phyloP scores from a whole-genome alignment of 2,329 filamentous ascomycete genomes.

The Akanthomyces uredinophilus region DNA sequence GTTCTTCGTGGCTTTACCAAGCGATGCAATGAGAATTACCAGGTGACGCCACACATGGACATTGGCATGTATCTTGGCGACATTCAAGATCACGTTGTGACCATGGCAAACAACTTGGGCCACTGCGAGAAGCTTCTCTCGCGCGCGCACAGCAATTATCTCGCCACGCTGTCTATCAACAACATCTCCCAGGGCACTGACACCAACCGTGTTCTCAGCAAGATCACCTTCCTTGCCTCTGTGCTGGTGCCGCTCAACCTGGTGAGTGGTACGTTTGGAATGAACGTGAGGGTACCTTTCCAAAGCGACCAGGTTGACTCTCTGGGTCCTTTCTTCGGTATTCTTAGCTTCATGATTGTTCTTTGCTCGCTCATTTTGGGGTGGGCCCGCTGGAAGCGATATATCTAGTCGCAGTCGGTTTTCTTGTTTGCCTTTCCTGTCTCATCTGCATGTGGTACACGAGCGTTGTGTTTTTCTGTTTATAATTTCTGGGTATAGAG shows the following conservation, averaged over 20 bases:
- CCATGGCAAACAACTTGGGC: slow-evolving; percentile 93
- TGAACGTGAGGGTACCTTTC: slow-evolving; percentile 78
- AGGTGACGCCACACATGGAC: slow-evolving; percentile 90
- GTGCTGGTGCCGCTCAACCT: slow-evolving; percentile 95
- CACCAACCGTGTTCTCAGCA: slow-evolving; percentile 85
- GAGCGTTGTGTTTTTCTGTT: not conserved
- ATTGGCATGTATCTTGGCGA: slow-evolving; percentile 95
- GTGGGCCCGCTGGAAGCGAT: slow-evolving; percentile 41
- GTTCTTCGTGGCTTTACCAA: slow-evolving; percentile 97
- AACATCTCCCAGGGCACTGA: slow-evolving; percentile 83
- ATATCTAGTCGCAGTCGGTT: slow-evolving; percentile 34
- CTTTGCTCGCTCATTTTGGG: slow-evolving; percentile 45
- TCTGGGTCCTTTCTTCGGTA: slow-evolving; percentile 51
- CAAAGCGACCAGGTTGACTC: slow-evolving; percentile 39
- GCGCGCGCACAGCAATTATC: slow-evolving; percentile 89
- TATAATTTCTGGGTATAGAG: not conserved
- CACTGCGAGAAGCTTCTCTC: slow-evolving; percentile 98
- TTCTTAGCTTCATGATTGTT: slow-evolving; percentile 46
- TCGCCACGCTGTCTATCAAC: slow-evolving; percentile 89
- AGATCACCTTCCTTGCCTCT: slow-evolving; percentile 90
- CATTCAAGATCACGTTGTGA: slow-evolving; percentile 98
- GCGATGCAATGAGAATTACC: slow-evolving; percentile 96
- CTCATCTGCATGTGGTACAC: not conserved
- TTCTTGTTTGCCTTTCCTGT: not conserved
- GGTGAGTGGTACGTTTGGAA: slow-evolving; percentile 80